Evolutionary conservation across 352 stramenopile species (phyloP), one percentile per base, ranked within the genome.

Genomic region (Globisporangium solare): DNA sequence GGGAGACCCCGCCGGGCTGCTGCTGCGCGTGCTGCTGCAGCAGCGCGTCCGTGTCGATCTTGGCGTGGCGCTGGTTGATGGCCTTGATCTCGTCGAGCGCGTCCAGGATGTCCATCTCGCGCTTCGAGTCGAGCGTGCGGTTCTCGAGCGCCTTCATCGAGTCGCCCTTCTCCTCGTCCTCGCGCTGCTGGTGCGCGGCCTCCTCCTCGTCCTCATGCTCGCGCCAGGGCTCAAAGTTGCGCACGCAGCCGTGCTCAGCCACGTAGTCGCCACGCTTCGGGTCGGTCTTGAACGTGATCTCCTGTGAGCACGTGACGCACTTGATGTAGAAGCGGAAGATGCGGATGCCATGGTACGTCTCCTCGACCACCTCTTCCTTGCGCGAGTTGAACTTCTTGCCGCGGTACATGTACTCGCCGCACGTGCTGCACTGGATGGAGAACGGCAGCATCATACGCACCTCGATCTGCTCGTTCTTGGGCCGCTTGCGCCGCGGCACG

Each of bases 381-480:
- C 96, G 90, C 53, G 86, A 98, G 70, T 99, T 99, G 73, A 99
- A 99, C 77, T 99, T 99, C 60, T 98, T 98, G 54, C 97, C 97
- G 21, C 93, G 90, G 74, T 99, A 99, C 87, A 99, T 98, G 75
- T 99, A 99, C 63, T 98, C 95, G 51, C 93, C 94, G 61, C 97
- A 99, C 10, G 88, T 98, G 42, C 72, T 87, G 74, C 97, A 99
- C 65, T 99, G 95, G 52, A 99, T 88, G 17, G 85, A 97, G 77
- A 99, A 99, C 37, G 97, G 97, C 47, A 99, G 78, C 97, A 99
- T 99, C 96, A 99, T 99, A 40, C 97, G 96, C 46, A 99, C 93
- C 60, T 97, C 86, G 13, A 98, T 88, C 64, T 97, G 93, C 81
- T 98, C 94, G 67, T 98, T 98, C 71, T 97, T 93, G 41, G 88